Evolutionary conservation across 768 basidiomycete genomes (phyloP).

Genomic region (Solioccasus polychromus): DNA sequence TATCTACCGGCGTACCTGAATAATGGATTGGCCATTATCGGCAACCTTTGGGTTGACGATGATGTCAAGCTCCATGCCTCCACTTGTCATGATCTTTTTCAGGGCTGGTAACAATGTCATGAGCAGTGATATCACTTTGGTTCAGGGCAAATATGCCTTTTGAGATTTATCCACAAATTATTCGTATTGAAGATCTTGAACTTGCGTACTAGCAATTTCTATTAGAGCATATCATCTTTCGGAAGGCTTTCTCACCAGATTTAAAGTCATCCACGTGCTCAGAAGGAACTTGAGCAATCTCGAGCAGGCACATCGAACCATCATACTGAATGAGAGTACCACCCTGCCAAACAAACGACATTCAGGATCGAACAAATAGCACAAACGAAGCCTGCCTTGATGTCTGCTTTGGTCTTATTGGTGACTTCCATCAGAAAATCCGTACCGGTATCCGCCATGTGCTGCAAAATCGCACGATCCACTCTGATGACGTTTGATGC

Average conservation of each 20-base stretch:
- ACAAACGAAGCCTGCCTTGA: constrained; percentile 35
- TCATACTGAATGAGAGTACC: constrained; percentile 70
- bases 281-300: constrained; percentile 71
- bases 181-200: constrained; percentile 84
- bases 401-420: constrained; percentile 92
- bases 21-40: constrained; percentile 66
- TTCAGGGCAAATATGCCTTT: too few species aligned
- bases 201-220: constrained; percentile 65
- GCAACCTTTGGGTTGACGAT: constrained; percentile 72
- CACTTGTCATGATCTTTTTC: constrained; percentile 70
- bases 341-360: constrained; percentile 38
- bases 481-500: constrained; percentile 43
- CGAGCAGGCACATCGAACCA: constrained; percentile 66
- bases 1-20: constrained; percentile 45
- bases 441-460: constrained; percentile 77
- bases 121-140: too few species aligned
- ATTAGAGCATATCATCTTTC: too few species aligned
- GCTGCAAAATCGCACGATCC: constrained; percentile 78
- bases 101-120: constrained; percentile 44
- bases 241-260: too few species aligned
- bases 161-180: constrained; percentile 58
- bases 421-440: constrained; percentile 97
- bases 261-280: constrained; percentile 78
- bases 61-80: constrained; percentile 72
- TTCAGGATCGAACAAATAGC: background rate